Conservation (phyloP, 2,329 filamentous ascomycete genomes). For the Didymella arachidicola region DNA sequence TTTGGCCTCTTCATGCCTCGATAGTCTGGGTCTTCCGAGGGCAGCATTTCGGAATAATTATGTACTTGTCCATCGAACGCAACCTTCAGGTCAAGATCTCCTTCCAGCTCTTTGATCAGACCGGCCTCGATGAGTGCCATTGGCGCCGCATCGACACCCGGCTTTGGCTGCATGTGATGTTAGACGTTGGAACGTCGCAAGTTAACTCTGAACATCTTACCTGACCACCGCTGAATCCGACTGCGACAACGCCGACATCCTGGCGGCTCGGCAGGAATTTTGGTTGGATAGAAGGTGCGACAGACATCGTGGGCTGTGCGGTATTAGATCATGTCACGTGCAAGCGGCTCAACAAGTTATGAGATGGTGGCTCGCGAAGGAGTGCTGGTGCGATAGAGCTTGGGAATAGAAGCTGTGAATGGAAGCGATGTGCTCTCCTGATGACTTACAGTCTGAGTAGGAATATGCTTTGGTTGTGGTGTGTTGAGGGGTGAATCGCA, state of each 20-base stretch:
- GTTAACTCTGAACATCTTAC: conserved; percentile 58
- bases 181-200: conserved; percentile 16
- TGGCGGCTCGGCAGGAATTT: conserved; percentile 82
- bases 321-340: conserved; percentile 13
- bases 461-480: background rate
- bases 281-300: conserved; percentile 65
- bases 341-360: conserved; percentile 8
- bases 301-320: conserved; percentile 54
- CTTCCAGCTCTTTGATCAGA: conserved; percentile 80
- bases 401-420: background rate
- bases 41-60: conserved; percentile 78
- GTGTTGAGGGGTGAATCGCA: background rate
- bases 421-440: background rate
- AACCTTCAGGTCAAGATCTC: conserved; percentile 88
- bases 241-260: conserved; percentile 89
- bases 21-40: conserved; percentile 76
- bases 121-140: conserved; percentile 88
- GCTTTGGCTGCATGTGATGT: conserved; percentile 71
- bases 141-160: conserved; percentile 89
- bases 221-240: conserved; percentile 96
- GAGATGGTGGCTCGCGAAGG: background rate
- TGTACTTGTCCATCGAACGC: conserved; percentile 85
- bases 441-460: conserved; percentile 2
- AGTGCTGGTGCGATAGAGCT: background rate
- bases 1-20: conserved; percentile 94